Percentiles rank a stretch among this genome's conserved stretches.
Conservation (phyloP, 768 basidiomycete genomes). For the Mycena pura region DNA sequence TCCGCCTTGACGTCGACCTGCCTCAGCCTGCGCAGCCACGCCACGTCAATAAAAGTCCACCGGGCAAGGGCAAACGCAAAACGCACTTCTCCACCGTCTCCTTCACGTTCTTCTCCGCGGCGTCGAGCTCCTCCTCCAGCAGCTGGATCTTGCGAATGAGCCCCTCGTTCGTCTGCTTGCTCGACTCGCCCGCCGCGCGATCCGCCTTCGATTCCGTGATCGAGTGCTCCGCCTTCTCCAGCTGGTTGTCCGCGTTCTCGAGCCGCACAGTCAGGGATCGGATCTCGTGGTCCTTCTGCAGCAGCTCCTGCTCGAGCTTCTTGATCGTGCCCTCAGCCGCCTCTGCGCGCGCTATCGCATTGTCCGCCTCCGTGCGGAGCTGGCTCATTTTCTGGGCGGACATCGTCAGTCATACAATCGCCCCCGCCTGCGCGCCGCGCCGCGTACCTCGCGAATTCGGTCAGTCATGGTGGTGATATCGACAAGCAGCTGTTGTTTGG, state of each 20-base stretch:
- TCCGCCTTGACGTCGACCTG: conserved; percentile 99
- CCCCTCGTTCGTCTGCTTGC: conserved; percentile 74
- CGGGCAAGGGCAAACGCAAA: not conserved
- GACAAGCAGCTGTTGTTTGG: conserved; percentile 12
- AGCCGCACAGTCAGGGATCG: conserved; percentile 79
- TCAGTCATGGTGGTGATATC: conserved; percentile 48
- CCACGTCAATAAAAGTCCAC: conserved; percentile 17
- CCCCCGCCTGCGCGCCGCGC: not conserved
- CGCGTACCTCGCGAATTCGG: conserved; percentile 57
- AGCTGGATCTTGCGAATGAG: conserved; percentile 86
- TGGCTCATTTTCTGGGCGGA: conserved; percentile 68
- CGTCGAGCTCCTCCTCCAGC: conserved; percentile 94
- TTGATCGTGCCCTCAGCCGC: conserved; percentile 86
- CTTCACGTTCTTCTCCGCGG: conserved; percentile 94
- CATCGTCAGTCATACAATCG: not conserved
- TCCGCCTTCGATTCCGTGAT: conserved; percentile 69
- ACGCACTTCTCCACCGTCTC: conserved; percentile 96
- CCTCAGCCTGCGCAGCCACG: conserved; percentile 72
- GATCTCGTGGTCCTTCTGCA: conserved; percentile 88
- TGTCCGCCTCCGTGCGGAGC: conserved; percentile 87
- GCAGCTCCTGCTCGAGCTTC: conserved; percentile 70
- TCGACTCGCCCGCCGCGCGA: conserved; percentile 71
- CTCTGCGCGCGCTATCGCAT: conserved; percentile 83
- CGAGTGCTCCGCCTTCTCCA: conserved; percentile 74
- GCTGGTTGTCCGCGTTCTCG: conserved; percentile 63